Conservation (phyloP, 2,329 filamentous ascomycete species). For the Didymella pinodella region DNA sequence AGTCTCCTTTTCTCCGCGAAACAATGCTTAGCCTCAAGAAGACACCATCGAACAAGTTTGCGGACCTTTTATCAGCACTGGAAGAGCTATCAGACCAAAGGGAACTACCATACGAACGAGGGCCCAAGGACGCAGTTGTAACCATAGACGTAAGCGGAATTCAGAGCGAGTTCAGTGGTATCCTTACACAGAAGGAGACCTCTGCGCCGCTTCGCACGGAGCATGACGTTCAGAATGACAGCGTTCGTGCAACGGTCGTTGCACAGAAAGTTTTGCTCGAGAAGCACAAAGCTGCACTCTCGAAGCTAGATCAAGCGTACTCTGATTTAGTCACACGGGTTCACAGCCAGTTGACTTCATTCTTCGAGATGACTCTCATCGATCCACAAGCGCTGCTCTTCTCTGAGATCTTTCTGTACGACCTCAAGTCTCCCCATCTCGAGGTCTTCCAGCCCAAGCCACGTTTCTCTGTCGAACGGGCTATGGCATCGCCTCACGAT, state of each 20-base stretch:
- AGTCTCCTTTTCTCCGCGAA: constrained; percentile 61
- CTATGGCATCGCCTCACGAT: constrained; percentile 75
- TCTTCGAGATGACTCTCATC: constrained; percentile 58
- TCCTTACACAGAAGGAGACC: constrained; percentile 34
- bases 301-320: constrained; percentile 74
- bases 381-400: constrained; percentile 64
- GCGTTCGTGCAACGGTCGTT: constrained; percentile 78
- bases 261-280: constrained; percentile 83
- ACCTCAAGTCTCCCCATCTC: constrained; percentile 71
- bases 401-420: constrained; percentile 78
- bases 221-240: constrained; percentile 74
- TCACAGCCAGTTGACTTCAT: constrained; percentile 59
- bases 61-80: constrained; percentile 54
- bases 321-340: constrained; percentile 70
- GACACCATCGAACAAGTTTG: constrained; percentile 63
- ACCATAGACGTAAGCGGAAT: constrained; percentile 31
- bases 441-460: constrained; percentile 80
- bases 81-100: constrained; percentile 1
- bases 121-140: constrained; percentile 26
- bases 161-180: constrained; percentile 47
- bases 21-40: constrained; percentile 67
- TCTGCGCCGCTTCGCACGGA: constrained; percentile 70
- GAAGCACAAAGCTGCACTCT: constrained; percentile 74
- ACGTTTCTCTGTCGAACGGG: constrained; percentile 74
- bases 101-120: constrained; percentile 1